These are phyloP conservation scores for Nakataea oryzae DNA, from an alignment of 2,329 filamentous ascomycete genomes.

Conservation along the genomic window DNA sequence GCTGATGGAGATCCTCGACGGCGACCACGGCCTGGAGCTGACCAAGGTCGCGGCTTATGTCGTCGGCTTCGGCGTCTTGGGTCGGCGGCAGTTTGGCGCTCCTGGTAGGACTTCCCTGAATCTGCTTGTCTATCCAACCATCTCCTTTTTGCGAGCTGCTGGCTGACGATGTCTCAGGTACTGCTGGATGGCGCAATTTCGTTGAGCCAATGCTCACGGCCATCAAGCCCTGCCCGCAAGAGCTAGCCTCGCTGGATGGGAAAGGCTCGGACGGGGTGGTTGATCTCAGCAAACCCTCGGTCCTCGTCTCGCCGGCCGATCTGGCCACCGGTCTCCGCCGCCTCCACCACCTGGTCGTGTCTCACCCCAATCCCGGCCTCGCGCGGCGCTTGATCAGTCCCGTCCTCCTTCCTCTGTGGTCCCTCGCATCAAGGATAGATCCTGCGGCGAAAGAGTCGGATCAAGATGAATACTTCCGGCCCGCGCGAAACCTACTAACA, in stretches of 20 bases:
- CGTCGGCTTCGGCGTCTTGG: slow-evolving; percentile 57
- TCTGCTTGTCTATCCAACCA: too few relatives aligned
- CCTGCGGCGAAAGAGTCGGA: slow-evolving; percentile 15
- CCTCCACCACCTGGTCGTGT: slow-evolving; percentile 44
- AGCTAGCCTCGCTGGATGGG: not conserved
- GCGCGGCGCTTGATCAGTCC: slow-evolving; percentile 50
- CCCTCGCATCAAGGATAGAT: slow-evolving; percentile 40
- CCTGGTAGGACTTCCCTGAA: slow-evolving; percentile 31
- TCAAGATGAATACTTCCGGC: slow-evolving; percentile 29
- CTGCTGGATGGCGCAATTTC: slow-evolving; percentile 52
- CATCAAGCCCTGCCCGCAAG: slow-evolving; percentile 30
- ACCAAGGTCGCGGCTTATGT: slow-evolving; percentile 49
- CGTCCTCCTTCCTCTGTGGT: slow-evolving; percentile 53
- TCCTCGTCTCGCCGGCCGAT: slow-evolving; percentile 35
- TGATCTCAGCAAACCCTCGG: slow-evolving; percentile 29
- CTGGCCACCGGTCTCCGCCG: slow-evolving; percentile 42
- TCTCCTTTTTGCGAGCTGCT: too few relatives aligned
- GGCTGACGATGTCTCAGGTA: slow-evolving; percentile 22
- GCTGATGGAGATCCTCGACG: slow-evolving; percentile 51
- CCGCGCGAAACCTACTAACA: slow-evolving; percentile 39
- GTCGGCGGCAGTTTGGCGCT: slow-evolving; percentile 51
- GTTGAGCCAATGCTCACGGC: slow-evolving; percentile 43
- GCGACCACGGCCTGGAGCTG: slow-evolving; percentile 44
- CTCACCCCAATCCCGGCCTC: slow-evolving; percentile 57
- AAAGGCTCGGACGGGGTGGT: slow-evolving; percentile 21